phyloP scores from a whole-genome alignment of 75 land plant genomes.

The Larix kaempferi region DNA sequence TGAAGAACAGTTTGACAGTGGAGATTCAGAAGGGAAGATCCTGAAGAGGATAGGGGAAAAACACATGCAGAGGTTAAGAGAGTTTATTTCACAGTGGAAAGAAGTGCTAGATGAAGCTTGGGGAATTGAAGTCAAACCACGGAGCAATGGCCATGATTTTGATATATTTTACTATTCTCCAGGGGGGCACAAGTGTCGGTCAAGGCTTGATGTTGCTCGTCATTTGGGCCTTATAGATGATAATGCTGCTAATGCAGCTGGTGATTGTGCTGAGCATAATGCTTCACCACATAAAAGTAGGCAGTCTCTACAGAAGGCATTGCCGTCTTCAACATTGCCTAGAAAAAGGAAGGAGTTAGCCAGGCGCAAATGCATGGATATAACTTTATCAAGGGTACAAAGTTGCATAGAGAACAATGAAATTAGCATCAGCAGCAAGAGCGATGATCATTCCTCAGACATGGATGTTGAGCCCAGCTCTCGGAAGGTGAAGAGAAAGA shows the following conservation, averaged over 20 bases:
- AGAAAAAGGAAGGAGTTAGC: constrained; percentile 25
- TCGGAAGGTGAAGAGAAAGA: not conserved
- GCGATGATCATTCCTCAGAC: constrained; percentile 10
- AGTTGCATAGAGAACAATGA: constrained; percentile 24
- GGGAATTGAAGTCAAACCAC: constrained; percentile 46
- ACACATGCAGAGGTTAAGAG: constrained; percentile 48
- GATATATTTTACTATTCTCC: constrained; percentile 37
- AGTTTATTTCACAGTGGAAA: constrained; percentile 38
- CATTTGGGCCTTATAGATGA: constrained; percentile 43
- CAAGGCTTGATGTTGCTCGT: constrained; percentile 62
- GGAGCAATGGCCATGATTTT: not conserved
- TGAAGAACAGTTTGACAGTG: constrained; percentile 12
- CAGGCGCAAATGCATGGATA: constrained; percentile 11
- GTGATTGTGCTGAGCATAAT: constrained; percentile 11
- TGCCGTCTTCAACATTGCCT: constrained; percentile 5
- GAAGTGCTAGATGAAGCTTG: constrained; percentile 61
- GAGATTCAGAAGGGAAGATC: constrained; percentile 12
- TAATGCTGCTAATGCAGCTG: constrained; percentile 6
- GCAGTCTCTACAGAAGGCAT: not conserved
- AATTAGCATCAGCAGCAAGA: not conserved
- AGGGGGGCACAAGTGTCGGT: constrained; percentile 59
- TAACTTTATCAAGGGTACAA: constrained; percentile 9
- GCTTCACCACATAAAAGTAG: constrained; percentile 19
- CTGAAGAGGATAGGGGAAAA: constrained; percentile 20
- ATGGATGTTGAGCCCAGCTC: constrained; percentile 9